Base-by-base conservation (phyloP, 352 stramenopile species). In the Hyphochytrium catenoides region DNA sequence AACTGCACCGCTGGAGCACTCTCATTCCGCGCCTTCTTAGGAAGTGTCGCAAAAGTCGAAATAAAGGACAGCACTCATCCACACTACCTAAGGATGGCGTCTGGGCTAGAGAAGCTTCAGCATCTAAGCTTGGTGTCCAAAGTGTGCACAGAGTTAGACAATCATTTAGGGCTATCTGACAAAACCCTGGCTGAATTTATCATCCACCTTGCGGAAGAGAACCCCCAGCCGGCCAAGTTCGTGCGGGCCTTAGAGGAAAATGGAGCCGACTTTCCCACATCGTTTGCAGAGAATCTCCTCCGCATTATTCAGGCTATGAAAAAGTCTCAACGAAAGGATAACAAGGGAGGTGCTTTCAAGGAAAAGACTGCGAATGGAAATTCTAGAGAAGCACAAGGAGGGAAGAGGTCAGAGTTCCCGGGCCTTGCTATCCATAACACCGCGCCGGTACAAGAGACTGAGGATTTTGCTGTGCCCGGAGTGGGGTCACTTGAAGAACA, bases 151-250 rank as follows among this genome's bases (percentile, higher is more conserved):
- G 65, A 76, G 52, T 57, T 85, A 37, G 70, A 82, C 47, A 82
- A 95, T 53, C 65, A 85, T 40, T 54, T 96, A 35, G 79, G 81
- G 25, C 74, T 97, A 52, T 82, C 74, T 39, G 90, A 98, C 55
- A 87, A 91, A 48, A 96, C 85, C 23, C 60, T 98, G 34, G 73
- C 87, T 8, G 86, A 96, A 64, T 96, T 95, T 43, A 65, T 95
- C 22, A 89, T 91, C 47, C 63, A 90, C 42, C 52, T 88, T 39
- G 70, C 84, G 30, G 63, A 76, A 32, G 51, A 71, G 27, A 22
- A 25, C 8, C 31, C 29, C 15, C 30, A 44, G 39, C 20, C 22
- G 8, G 30, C 39, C 28, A 22, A 6, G 6, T 55, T 46, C 27
- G 15, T 44, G 28, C 21, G 16, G 7, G 17, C n/a, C 15, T 18